Base-by-base conservation (phyloP, 2,329 filamentous ascomycete species). In the Phialemonium atrogriseum region DNA sequence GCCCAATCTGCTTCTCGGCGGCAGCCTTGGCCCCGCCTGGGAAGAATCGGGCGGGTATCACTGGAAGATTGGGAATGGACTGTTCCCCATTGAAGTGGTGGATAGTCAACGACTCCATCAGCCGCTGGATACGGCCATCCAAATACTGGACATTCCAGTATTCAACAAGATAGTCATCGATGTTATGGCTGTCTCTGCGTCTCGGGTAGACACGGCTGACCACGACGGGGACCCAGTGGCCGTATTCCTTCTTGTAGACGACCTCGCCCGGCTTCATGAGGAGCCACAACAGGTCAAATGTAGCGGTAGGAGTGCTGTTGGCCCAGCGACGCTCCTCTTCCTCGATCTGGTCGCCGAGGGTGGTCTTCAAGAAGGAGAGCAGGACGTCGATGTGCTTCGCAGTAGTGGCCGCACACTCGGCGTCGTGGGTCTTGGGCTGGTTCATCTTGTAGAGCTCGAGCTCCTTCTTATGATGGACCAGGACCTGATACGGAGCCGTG, bases 221-320 rank as follows among this genome's bases (percentile, higher is more conserved):
- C 10, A 67, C 50, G 34, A 55, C 62, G 0, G 64, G 56, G 7
- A 51, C 51, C 61, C 63, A 64, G 13, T 54, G 50, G 24, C 55
- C 51, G 32, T 60, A 47, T 14, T 50, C 45, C 37, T 61, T 59
- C 30, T 52, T 45, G 33, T 67, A 70, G 20, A 67, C 45, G 22
- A 68, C 50, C 33, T 59, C 50, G 1, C 64, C 63, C 1, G 65
- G 65, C 46, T 59, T 62, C 19, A 65, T 52, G 5, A 67, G 49
- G 24, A 67, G 47, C 62, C 65, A 69, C 34, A 65, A 58, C 38
- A 56, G 54, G 4, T 64, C 56, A 27, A 58, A 68, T 2, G 64
- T 67, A 10, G 62, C 60, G 22, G 51, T 56, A 1, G 64, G 62
- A 0, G 45, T 47, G 16, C 43, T 42, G 26, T 55, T 53, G 10